Base-by-base conservation (phyloP, 306 rosid species). In the Castanea sativa region DNA sequence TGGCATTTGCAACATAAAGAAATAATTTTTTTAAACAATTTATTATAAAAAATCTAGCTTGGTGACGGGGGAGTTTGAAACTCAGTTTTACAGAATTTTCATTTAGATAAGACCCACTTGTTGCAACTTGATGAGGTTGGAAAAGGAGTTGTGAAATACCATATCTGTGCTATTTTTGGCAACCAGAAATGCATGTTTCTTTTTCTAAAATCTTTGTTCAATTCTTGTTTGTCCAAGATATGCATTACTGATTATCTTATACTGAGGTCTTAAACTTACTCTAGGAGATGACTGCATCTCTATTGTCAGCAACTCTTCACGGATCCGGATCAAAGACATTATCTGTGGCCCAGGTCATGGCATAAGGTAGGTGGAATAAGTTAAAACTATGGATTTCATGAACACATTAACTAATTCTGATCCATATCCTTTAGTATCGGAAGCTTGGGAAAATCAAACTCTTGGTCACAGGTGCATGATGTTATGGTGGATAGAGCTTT, bases 231-330 rank as follows among this genome's bases (percentile, higher is more conserved):
- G 3, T 35, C 27, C 69, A 14, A 61, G 2, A 41, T 38, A 19
- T 56, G 69, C 29, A 13, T 9, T 38, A 55, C 57, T 29, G 19
- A 3, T 5, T 18, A 19, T 76, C 63, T 72, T 7, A 52, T 43
- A 65, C 41, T 45, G 69, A 20, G 60, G 60, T 81, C 59, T 61
- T 69, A 45, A 1, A 71, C 81, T 68, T 74, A n/a, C n/a, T 78
- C 7, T 92, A 92, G 97, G 99, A 63, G 97, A 94, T 81, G 97
- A 94, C 79, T 94, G 99, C 86, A 83, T 94, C 85, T 94, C 99
- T 5, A 87, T 92, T 71, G 99, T 92, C 21, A 63, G 92, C 76
- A 91, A 94, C 81, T 88, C 99, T 80, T 91, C 97, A 14, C 85
- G 82, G 78, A 71, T 94, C 82, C 55, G 65, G 84, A 86, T 94